phyloP scores from a whole-genome alignment of 2,329 filamentous ascomycete species.

The Ceratocystis harringtonii region DNA sequence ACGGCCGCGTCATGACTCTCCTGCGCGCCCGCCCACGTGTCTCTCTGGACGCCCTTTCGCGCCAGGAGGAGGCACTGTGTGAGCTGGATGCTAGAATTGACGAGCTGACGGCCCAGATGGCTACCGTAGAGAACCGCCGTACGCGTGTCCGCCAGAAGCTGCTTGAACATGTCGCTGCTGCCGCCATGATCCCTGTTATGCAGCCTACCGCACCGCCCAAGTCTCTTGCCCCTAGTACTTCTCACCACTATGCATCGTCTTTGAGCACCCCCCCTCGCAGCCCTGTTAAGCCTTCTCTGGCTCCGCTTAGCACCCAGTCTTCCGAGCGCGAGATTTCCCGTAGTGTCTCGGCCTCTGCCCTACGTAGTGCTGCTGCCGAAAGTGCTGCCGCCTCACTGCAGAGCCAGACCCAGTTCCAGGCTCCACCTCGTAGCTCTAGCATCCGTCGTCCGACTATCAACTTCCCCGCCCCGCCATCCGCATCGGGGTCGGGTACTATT shows the following conservation, averaged over 20 bases:
- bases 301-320: slow-evolving; percentile 22
- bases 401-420: background rate
- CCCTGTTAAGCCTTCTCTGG: slow-evolving; percentile 33
- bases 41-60: slow-evolving; percentile 58
- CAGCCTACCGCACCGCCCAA: slow-evolving; percentile 20
- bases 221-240: slow-evolving; percentile 23
- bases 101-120: slow-evolving; percentile 67
- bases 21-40: slow-evolving; percentile 57
- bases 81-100: slow-evolving; percentile 67
- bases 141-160: slow-evolving; percentile 64
- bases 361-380: slow-evolving; percentile 35
- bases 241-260: slow-evolving; percentile 26
- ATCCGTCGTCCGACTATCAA: slow-evolving; percentile 20
- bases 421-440: slow-evolving; percentile 23
- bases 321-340: background rate
- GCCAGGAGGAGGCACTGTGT: slow-evolving; percentile 63
- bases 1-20: slow-evolving; percentile 62
- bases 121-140: slow-evolving; percentile 63
- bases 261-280: slow-evolving; percentile 45
- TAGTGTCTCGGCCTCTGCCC: slow-evolving; percentile 36
- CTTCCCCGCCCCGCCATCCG: background rate
- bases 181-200: slow-evolving; percentile 36
- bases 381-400: background rate
- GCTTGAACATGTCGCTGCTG: slow-evolving; percentile 65
- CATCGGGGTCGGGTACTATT: slow-evolving; percentile 11